Evolutionary conservation across 352 stramenopile genomes (phyloP).

Genomic region (Phytophthora capsici): DNA sequence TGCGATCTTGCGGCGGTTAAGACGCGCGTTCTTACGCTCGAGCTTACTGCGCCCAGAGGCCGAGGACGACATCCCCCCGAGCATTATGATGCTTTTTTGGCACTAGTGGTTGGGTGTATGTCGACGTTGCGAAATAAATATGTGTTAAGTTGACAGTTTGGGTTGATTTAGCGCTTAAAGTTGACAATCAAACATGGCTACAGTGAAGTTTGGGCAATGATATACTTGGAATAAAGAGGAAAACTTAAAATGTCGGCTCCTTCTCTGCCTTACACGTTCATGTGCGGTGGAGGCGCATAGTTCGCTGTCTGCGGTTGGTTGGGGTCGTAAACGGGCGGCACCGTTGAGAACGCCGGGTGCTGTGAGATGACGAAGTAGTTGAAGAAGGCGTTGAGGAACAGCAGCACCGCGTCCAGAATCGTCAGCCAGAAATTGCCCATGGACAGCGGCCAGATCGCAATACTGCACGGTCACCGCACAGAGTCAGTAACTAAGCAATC

Average conservation of each 20-base stretch:
- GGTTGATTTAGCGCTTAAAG: neutral
- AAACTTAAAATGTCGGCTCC: conserved; percentile 7
- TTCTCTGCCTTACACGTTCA: conserved; percentile 33
- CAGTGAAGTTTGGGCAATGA: neutral
- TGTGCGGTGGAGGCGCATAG: conserved; percentile 24
- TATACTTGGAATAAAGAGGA: conserved; percentile 34
- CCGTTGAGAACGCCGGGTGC: conserved; percentile 64
- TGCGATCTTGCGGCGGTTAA: conserved; percentile 49
- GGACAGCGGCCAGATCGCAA: conserved; percentile 89
- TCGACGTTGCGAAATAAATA: neutral
- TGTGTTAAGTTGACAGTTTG: neutral
- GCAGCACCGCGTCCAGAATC: conserved; percentile 85
- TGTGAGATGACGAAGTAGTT: conserved; percentile 92
- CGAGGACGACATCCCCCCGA: neutral
- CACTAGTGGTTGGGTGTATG: conserved; percentile 18
- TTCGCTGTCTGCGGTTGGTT: conserved; percentile 26
- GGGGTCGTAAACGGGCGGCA: conserved; percentile 38
- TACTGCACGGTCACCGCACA: conserved; percentile 63
- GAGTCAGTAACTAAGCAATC: conserved; percentile 2
- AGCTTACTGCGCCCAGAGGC: conserved; percentile 38
- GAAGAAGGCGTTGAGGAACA: conserved; percentile 92
- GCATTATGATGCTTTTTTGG: conserved; percentile 4
- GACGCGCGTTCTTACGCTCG: conserved; percentile 50
- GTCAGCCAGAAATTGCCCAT: conserved; percentile 92
- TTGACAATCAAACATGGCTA: conserved; percentile 11